These are phyloP conservation scores for Collybia mongolica DNA, from an alignment of 768 basidiomycete genomes.

Conservation along the genomic window DNA sequence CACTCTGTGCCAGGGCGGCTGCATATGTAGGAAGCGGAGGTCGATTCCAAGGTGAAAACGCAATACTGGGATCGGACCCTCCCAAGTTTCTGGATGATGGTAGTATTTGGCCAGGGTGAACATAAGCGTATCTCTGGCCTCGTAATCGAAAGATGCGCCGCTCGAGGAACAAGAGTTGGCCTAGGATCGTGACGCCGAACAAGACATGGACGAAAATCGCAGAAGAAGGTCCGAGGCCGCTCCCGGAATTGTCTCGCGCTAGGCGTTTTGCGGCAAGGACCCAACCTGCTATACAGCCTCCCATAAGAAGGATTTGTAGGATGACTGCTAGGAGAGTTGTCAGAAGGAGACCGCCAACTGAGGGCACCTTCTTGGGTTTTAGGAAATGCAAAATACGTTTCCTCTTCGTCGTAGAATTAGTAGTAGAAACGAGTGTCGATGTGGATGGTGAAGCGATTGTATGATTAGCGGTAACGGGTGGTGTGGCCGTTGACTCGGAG, in stretches of 20 bases:
- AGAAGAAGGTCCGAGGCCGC: constrained; percentile 21
- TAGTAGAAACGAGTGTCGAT: constrained; percentile 13
- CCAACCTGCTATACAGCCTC: constrained; percentile 57
- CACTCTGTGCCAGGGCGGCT: constrained; percentile 64
- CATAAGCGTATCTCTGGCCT: constrained; percentile 57
- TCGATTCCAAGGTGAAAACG: constrained; percentile 68
- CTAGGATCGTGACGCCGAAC: constrained; percentile 51
- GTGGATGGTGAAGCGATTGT: constrained; percentile 17
- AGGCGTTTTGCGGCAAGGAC: constrained; percentile 34
- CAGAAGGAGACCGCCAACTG: constrained; percentile 42
- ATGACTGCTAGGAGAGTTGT: constrained; percentile 40
- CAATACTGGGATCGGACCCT: constrained; percentile 29
- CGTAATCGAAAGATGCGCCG: constrained; percentile 64
- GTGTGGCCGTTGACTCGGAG: constrained; percentile 11
- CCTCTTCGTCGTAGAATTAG: constrained; percentile 26
- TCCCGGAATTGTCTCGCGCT: not conserved
- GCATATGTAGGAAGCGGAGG: constrained; percentile 72
- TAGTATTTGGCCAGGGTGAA: constrained; percentile 58
- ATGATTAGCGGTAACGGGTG: constrained; percentile 7
- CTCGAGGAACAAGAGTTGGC: constrained; percentile 61
- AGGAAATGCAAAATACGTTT: constrained; percentile 36
- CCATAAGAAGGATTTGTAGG: constrained; percentile 39
- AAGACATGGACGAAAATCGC: constrained; percentile 62
- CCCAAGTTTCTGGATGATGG: constrained; percentile 35
- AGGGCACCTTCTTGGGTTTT: constrained; percentile 34